A percentile compares a stretch with the other conserved stretches of the same genome.
Conservation (phyloP, 2,329 filamentous ascomycete species). For the Capronia coronata region DNA sequence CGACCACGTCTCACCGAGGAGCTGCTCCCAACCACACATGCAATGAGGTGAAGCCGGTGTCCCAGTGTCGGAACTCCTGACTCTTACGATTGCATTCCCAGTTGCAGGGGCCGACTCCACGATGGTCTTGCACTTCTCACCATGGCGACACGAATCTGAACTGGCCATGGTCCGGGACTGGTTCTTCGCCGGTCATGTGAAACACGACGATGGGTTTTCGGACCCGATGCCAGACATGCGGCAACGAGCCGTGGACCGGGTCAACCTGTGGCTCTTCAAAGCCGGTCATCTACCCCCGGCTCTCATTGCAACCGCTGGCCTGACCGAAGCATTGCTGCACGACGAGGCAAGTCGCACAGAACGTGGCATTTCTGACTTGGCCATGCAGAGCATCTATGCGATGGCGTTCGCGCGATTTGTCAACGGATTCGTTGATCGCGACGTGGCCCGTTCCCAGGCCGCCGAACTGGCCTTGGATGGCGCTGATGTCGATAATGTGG, state of each 20-base stretch:
- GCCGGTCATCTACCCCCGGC: slow-evolving; percentile 22
- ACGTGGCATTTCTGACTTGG: slow-evolving; percentile 19
- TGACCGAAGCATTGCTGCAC: slow-evolving; percentile 27
- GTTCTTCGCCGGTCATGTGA: slow-evolving; percentile 25
- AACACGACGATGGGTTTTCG: slow-evolving; percentile 24
- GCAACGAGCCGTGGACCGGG: slow-evolving; percentile 23
- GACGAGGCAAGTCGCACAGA: slow-evolving; percentile 13
- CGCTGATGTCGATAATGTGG: slow-evolving; percentile 3
- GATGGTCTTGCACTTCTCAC: slow-evolving; percentile 19
- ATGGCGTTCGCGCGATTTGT: slow-evolving; percentile 30
- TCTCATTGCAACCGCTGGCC: slow-evolving; percentile 23
- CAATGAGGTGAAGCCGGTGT: background rate
- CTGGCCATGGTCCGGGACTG: slow-evolving; percentile 28
- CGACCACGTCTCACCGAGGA: too few relatives aligned
- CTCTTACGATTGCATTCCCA: too few relatives aligned
- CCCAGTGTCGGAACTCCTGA: too few relatives aligned
- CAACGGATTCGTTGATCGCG: slow-evolving; percentile 29
- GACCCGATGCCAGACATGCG: slow-evolving; percentile 19
- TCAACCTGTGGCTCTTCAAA: slow-evolving; percentile 27
- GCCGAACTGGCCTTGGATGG: slow-evolving; percentile 18
- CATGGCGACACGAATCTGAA: slow-evolving; percentile 27
- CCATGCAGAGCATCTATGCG: slow-evolving; percentile 28
- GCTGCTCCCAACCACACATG: background rate
- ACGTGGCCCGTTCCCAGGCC: slow-evolving; percentile 21
- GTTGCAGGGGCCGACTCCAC: background rate